Conservation (phyloP, 139 green algal species). For the Chloropicon primus region DNA sequence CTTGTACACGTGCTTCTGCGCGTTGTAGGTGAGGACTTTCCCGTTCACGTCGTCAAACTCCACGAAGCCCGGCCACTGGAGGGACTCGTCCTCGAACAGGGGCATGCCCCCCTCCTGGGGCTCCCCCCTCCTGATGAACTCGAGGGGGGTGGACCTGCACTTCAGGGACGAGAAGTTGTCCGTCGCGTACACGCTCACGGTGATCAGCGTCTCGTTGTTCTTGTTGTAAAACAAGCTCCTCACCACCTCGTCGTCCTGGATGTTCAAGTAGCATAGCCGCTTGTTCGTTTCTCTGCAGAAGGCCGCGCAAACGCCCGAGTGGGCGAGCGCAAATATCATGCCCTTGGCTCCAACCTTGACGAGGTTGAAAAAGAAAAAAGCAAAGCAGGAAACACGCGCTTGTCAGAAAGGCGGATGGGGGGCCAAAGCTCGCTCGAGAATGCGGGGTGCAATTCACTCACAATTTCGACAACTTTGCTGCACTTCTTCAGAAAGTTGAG, state of each 20-base stretch:
- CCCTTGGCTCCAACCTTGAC: conserved; percentile 31
- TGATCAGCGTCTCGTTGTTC: conserved; percentile 28
- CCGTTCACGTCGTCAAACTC: conserved; percentile 45
- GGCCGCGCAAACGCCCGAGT: conserved; percentile 28
- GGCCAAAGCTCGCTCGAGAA: too few relatives aligned
- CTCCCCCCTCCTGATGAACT: conserved; percentile 27
- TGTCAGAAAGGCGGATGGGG: too few relatives aligned
- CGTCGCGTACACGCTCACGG: conserved; percentile 19
- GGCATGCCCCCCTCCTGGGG: conserved; percentile 22
- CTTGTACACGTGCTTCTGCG: conserved; percentile 25
- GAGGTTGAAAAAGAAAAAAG: conserved; percentile 44
- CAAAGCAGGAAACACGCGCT: too few relatives aligned
- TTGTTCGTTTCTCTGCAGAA: conserved; percentile 27
- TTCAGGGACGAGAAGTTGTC: conserved; percentile 30
- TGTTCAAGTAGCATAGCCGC: conserved; percentile 27
- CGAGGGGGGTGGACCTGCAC: conserved; percentile 16
- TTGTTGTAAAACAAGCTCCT: conserved; percentile 35
- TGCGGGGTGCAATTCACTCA: too few relatives aligned
- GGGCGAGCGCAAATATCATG: conserved; percentile 31
- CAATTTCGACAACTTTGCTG: not conserved
- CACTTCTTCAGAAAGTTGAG: not conserved
- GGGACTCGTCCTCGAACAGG: conserved; percentile 31
- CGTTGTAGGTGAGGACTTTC: conserved; percentile 35
- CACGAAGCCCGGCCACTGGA: conserved; percentile 40
- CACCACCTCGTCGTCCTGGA: conserved; percentile 25